Evolutionary conservation across 2,329 filamentous ascomycete genomes (phyloP).

Genomic region (Beauveria rudraprayagi): DNA sequence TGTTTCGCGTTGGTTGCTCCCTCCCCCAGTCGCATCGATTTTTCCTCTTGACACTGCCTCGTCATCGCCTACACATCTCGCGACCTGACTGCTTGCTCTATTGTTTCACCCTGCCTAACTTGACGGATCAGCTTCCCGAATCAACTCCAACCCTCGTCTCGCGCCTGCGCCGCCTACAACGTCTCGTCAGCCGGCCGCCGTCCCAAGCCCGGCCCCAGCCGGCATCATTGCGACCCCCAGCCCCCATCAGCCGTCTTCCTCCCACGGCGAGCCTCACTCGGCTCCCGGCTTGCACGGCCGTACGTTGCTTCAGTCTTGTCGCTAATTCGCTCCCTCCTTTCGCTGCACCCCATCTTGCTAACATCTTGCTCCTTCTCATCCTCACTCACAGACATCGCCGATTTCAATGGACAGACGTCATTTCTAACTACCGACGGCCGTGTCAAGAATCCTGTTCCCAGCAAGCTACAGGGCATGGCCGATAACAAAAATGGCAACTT

Average conservation of each 20-base stretch:
- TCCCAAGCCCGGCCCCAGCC: slow-evolving; percentile 2
- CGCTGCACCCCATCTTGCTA: not conserved
- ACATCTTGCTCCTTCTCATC: not conserved
- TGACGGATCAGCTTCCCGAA: slow-evolving; percentile 6
- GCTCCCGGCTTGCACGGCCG: slow-evolving; percentile 1
- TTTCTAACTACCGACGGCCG: slow-evolving; percentile 22
- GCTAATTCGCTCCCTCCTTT: not conserved
- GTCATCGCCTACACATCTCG: not conserved
- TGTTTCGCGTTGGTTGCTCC: slow-evolving; percentile 11
- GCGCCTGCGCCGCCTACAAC: slow-evolving; percentile 4
- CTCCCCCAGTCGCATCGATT: slow-evolving; percentile 7
- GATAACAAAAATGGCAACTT: slow-evolving; percentile 52
- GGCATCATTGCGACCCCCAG: not conserved
- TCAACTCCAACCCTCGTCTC: slow-evolving; percentile 4
- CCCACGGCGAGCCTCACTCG: not conserved
- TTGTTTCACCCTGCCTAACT: not conserved
- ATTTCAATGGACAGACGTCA: slow-evolving; percentile 15
- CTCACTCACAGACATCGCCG: slow-evolving; percentile 4
- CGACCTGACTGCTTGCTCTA: not conserved
- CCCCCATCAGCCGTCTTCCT: slow-evolving; percentile 1
- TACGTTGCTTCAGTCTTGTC: not conserved
- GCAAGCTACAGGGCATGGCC: slow-evolving; percentile 52
- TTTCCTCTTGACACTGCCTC: slow-evolving; percentile 1
- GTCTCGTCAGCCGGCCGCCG: slow-evolving; percentile 4
- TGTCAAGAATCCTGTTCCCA: slow-evolving; percentile 49